These are phyloP conservation scores for Lecanicillium sp. DNA, from an alignment of 2,329 filamentous ascomycete species.

Conservation along the genomic window DNA sequence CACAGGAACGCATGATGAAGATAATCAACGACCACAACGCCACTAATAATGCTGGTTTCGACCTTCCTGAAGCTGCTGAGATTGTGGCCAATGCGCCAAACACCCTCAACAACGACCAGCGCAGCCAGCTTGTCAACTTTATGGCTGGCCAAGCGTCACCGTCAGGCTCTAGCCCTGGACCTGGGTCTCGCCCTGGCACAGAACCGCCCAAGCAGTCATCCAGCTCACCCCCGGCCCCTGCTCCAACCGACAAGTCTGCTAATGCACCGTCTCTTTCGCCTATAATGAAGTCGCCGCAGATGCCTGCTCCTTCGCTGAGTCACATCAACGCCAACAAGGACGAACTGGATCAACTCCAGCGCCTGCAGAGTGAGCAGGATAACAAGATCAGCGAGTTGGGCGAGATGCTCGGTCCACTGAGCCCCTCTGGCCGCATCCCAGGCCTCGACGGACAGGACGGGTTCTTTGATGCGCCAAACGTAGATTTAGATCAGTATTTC, in stretches of 20 bases:
- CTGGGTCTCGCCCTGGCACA: conserved; percentile 12
- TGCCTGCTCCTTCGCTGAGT: conserved; percentile 44
- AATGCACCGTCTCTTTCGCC: conserved; percentile 37
- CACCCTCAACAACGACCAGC: conserved; percentile 48
- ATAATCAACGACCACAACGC: conserved; percentile 58
- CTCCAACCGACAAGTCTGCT: conserved; percentile 15
- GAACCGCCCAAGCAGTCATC: conserved; percentile 13
- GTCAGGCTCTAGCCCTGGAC: conserved; percentile 12
- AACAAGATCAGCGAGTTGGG: conserved; percentile 68
- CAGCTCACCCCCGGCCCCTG: conserved; percentile 11
- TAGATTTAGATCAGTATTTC: conserved; percentile 46
- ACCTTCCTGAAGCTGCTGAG: conserved; percentile 41
- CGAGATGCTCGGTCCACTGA: conserved; percentile 67
- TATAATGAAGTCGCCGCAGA: conserved; percentile 33
- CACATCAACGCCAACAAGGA: conserved; percentile 61
- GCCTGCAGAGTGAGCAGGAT: conserved; percentile 71
- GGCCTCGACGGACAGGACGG: conserved; percentile 43
- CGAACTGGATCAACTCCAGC: conserved; percentile 71
- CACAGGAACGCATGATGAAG: conserved; percentile 55
- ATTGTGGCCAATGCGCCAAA: conserved; percentile 46
- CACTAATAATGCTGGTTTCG: conserved; percentile 36
- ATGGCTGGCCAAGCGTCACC: conserved; percentile 40
- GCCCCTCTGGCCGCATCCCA: conserved; percentile 70
- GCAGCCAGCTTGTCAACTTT: conserved; percentile 48
- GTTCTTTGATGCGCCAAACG: conserved; percentile 26